phyloP scores from a whole-genome alignment of 768 basidiomycete species.

The Paxillus ammoniavirescens region DNA sequence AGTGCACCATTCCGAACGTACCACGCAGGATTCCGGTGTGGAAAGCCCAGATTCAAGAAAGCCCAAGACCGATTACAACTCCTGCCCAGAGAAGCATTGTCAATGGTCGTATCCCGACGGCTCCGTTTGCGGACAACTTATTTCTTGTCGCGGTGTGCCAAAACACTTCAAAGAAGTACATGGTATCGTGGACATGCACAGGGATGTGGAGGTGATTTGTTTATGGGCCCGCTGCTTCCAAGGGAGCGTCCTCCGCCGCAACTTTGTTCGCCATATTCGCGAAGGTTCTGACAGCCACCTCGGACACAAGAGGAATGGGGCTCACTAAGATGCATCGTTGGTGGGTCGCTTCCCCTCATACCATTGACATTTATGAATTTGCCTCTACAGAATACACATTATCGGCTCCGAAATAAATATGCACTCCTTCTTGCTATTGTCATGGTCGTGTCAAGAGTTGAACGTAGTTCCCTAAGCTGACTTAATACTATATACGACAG shows the following conservation, averaged over 20 bases:
- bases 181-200: not conserved
- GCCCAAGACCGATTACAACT: not conserved
- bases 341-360: too few relatives aligned
- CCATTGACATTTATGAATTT: too few relatives aligned
- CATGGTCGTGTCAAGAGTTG: too few relatives aligned
- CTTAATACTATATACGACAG: too few relatives aligned
- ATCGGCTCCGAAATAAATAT: too few relatives aligned
- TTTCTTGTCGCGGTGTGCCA: not conserved
- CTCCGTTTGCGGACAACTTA: not conserved
- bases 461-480: too few relatives aligned
- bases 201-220: not conserved
- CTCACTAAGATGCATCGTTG: too few relatives aligned
- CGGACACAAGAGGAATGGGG: not conserved
- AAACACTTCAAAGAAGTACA: not conserved
- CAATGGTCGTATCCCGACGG: not conserved
- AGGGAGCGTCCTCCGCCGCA: not conserved
- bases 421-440: too few relatives aligned
- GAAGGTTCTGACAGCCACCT: not conserved
- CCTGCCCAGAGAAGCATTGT: not conserved
- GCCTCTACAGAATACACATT: too few relatives aligned
- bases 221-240: not conserved
- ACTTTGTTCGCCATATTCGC: not conserved
- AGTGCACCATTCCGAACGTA: too few relatives aligned
- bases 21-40: too few relatives aligned
- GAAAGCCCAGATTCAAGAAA: too few relatives aligned